These are phyloP conservation scores for Chenopodium quinoa DNA, from an alignment of 148 eudicot species.

Conservation along the genomic window DNA sequence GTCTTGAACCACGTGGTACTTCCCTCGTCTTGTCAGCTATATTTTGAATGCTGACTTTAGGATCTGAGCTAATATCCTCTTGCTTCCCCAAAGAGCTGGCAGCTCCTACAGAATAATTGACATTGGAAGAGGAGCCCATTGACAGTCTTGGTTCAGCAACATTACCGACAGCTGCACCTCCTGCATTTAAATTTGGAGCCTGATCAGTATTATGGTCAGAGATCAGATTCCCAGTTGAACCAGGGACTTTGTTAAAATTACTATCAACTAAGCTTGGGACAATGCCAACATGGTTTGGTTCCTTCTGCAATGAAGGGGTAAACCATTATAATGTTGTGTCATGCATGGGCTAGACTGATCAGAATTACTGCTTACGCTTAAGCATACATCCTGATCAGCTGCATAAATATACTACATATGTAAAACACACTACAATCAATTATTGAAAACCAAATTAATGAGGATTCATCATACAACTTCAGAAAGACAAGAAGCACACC, in stretches of 20 bases:
- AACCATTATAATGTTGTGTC: neutral
- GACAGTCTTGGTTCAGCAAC: slow-evolving; percentile 9
- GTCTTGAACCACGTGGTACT: slow-evolving; percentile 1
- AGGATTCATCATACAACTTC: neutral
- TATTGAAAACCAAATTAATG: neutral
- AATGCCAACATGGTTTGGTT: neutral
- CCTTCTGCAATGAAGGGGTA: too few species aligned
- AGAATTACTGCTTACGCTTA: neutral
- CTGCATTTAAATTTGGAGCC: neutral
- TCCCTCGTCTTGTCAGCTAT: neutral
- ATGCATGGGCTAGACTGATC: neutral
- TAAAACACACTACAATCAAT: neutral
- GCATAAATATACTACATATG: too few species aligned
- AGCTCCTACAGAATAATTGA: neutral
- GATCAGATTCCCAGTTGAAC: neutral
- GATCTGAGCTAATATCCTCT: neutral
- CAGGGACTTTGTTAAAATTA: neutral
- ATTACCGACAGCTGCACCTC: neutral
- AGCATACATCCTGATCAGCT: slow-evolving; percentile 4
- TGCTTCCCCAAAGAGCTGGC: neutral
- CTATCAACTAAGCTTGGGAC: neutral
- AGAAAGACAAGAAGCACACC: slow-evolving; percentile 8
- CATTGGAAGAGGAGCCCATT: neutral
- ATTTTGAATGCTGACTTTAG: neutral
- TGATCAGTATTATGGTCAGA: neutral